These are phyloP conservation scores for Bondarzewia mesenterica DNA, from an alignment of 1,284 basidiomycete species.

Conservation along the genomic window DNA sequence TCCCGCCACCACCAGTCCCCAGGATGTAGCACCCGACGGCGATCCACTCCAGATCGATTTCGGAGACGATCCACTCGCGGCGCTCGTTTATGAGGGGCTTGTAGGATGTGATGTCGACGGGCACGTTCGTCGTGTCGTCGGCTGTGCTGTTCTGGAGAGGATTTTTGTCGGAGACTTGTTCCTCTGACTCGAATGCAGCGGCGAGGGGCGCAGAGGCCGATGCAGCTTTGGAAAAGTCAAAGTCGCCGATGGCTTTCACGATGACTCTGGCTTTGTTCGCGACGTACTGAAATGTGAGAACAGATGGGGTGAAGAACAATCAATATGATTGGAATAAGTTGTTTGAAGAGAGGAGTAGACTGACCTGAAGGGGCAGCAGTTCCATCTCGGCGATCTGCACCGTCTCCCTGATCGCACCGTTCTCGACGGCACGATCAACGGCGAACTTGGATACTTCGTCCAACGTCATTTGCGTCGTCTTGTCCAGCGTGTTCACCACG, in stretches of 20 bases:
- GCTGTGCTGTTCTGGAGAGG: not conserved
- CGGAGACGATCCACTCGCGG: constrained; percentile 25
- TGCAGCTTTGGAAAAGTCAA: constrained; percentile 10
- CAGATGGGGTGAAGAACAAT: not conserved
- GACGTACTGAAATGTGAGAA: constrained; percentile 31
- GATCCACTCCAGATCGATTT: constrained; percentile 25
- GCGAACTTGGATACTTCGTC: constrained; percentile 2
- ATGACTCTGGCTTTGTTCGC: constrained; percentile 43
- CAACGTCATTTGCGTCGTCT: constrained; percentile 4
- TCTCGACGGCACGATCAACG: constrained; percentile 21
- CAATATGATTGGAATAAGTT: not conserved
- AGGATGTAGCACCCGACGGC: constrained; percentile 17
- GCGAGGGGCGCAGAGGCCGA: not conserved
- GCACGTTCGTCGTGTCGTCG: not conserved
- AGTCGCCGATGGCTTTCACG: constrained; percentile 39
- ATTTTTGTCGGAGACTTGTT: not conserved
- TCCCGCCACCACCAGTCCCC: constrained; percentile 19
- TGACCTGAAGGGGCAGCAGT: constrained; percentile 10
- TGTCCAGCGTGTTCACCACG: constrained; percentile 2
- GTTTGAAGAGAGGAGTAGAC: not conserved
- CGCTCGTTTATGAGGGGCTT: constrained; percentile 20
- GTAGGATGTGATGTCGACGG: constrained; percentile 22
- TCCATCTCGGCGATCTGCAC: constrained; percentile 4
- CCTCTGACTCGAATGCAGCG: not conserved
- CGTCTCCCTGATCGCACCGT: not conserved